Conservation (phyloP, 2,329 filamentous ascomycete species). For the Podosphaera xanthii region DNA sequence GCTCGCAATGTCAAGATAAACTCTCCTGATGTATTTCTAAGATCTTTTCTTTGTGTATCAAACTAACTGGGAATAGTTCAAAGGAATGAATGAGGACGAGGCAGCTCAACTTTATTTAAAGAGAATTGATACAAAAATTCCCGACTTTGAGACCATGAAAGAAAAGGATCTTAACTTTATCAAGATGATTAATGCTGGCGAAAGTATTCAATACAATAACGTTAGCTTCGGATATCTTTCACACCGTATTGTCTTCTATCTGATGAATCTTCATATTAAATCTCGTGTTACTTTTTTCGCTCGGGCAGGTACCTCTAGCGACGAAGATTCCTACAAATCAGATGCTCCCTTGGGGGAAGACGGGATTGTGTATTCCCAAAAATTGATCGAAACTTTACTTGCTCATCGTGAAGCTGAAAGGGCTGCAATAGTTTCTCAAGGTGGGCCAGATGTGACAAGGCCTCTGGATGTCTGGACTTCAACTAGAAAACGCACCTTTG, state of each 20-base stretch:
- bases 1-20: conserved; percentile 94
- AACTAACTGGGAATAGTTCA: conserved; percentile 34
- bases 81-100: conserved; percentile 76
- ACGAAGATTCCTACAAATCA: conserved; percentile 77
- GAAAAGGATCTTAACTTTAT: conserved; percentile 90
- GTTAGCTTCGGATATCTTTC: conserved; percentile 91
- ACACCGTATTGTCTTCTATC: conserved; percentile 92
- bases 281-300: conserved; percentile 83
- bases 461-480: conserved; percentile 88
- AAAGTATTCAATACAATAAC: conserved; percentile 87
- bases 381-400: conserved; percentile 67
- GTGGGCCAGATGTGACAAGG: conserved; percentile 48
- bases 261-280: conserved; percentile 95
- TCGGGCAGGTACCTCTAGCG: conserved; percentile 62
- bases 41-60: background rate
- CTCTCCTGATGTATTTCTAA: conserved; percentile 55
- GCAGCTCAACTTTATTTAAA: conserved; percentile 79
- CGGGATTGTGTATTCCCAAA: conserved; percentile 57
- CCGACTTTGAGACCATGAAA: conserved; percentile 90
- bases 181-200: conserved; percentile 97
- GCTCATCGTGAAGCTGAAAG: conserved; percentile 68
- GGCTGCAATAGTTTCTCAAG: conserved; percentile 40
- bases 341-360: conserved; percentile 67
- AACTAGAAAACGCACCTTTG: conserved; percentile 68
- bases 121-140: conserved; percentile 79